These are phyloP conservation scores for Xylaria sp. DNA, from an alignment of 2,329 filamentous ascomycete genomes.

Conservation along the genomic window DNA sequence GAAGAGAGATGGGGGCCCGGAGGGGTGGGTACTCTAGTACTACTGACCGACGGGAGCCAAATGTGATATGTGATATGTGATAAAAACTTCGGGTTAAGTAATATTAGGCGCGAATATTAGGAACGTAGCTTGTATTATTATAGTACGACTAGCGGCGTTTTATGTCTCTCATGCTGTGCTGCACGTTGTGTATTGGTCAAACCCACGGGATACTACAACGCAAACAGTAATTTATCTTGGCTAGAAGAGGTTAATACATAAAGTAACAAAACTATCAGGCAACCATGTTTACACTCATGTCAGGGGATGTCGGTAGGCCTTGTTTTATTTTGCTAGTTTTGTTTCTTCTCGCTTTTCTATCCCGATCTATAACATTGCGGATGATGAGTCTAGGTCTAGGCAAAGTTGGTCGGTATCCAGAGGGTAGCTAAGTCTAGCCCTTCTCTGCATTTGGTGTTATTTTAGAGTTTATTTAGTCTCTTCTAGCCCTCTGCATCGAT, in stretches of 20 bases:
- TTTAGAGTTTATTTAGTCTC: too few species aligned
- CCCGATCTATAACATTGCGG: slow-evolving; percentile 1
- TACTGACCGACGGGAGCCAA: too few species aligned
- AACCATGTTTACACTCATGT: not conserved
- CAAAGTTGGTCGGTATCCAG: not conserved
- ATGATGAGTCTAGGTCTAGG: not conserved
- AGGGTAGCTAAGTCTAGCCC: not conserved
- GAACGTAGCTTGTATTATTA: not conserved
- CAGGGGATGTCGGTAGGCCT: not conserved
- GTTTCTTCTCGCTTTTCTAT: not conserved
- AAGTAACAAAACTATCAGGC: not conserved
- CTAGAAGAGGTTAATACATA: not conserved
- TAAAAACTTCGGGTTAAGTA: too few species aligned
- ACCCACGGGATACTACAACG: not conserved
- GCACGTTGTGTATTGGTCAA: not conserved
- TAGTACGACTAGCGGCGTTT: not conserved
- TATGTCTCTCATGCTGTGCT: not conserved
- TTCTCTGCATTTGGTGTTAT: not conserved
- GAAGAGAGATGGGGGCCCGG: too few species aligned
- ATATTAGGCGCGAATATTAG: too few species aligned
- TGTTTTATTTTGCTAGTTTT: not conserved
- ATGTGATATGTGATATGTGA: too few species aligned
- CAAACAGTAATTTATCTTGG: not conserved
- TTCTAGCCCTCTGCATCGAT: slow-evolving; percentile 78
- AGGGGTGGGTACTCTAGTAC: too few species aligned